These are phyloP conservation scores for Collybia sp. DNA, from an alignment of 768 basidiomycete genomes.

Conservation along the genomic window DNA sequence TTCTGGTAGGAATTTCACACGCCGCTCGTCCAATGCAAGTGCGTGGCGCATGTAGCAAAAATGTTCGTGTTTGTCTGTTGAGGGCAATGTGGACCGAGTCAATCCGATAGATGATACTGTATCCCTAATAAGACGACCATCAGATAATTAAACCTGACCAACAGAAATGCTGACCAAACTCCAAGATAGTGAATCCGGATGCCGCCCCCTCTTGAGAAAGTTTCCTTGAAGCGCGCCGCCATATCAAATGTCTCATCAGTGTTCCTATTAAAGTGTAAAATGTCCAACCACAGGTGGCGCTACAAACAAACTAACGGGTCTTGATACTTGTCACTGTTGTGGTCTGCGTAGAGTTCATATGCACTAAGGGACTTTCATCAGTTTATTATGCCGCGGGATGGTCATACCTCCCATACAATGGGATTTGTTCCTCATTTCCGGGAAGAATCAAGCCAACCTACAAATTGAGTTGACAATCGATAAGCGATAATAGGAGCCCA, in stretches of 20 bases:
- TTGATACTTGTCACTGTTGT: no score
- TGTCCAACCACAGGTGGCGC: no score
- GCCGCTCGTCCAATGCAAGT: conserved; percentile 37
- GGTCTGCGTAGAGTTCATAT: conserved; percentile 31
- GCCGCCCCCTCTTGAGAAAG: conserved; percentile 6
- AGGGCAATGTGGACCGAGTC: conserved; percentile 21
- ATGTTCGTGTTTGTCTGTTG: conserved; percentile 15
- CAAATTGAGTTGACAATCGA: background rate
- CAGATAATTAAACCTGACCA: background rate
- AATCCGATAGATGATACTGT: conserved; percentile 40
- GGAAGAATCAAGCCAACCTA: no score
- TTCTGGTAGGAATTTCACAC: conserved; percentile 39
- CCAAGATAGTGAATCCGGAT: conserved; percentile 35
- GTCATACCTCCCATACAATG: conserved; percentile 19
- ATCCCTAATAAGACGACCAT: conserved; percentile 22
- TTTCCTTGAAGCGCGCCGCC: no score
- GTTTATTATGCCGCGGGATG: background rate
- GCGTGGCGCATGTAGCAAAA: conserved; percentile 37
- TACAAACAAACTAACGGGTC: no score
- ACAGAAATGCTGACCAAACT: conserved; percentile 30
- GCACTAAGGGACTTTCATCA: conserved; percentile 20
- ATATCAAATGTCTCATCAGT: no score
- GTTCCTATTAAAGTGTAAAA: no score
- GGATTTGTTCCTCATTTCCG: no score
- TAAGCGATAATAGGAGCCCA: background rate